Percentiles rank a stretch among this genome's conserved stretches.
Evolutionary conservation across 31 red algal genomes (phyloP).

Genomic region (Porphyra umbilicalis): DNA sequence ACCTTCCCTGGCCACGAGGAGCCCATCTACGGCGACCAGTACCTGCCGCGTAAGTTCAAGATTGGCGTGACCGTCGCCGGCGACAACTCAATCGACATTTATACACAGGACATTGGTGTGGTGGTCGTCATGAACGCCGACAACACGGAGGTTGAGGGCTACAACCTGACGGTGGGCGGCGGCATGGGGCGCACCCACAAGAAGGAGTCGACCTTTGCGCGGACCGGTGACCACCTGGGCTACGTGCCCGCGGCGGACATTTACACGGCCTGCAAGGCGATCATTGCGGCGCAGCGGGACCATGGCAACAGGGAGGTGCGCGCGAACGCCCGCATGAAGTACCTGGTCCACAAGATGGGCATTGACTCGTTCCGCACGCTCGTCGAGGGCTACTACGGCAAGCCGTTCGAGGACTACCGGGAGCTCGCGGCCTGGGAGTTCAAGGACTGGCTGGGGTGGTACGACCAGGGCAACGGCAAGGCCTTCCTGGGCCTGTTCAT

Average conservation of each 20-base stretch:
- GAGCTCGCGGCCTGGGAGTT: slow-evolving; percentile 76
- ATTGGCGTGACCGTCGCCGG: slow-evolving; percentile 98
- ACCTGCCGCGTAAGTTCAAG: slow-evolving; percentile 98
- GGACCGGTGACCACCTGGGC: slow-evolving; percentile 86
- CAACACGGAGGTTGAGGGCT: slow-evolving; percentile 58
- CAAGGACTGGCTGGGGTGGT: slow-evolving; percentile 96
- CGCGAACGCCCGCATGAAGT: slow-evolving; percentile 95
- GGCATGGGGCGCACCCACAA: slow-evolving; percentile 92
- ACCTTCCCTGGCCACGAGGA: slow-evolving; percentile 62
- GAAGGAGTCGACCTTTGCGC: slow-evolving; percentile 92
- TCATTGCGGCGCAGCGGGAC: slow-evolving; percentile 92
- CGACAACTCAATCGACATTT: slow-evolving; percentile 94
- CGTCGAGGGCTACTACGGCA: slow-evolving; percentile 83
- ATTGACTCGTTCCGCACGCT: slow-evolving; percentile 83
- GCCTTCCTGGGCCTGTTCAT: slow-evolving; percentile 84
- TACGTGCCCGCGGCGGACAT: slow-evolving; percentile 73
- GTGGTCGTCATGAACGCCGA: slow-evolving; percentile 61
- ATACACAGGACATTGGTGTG: slow-evolving; percentile 97
- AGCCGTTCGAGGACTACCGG: slow-evolving; percentile 57
- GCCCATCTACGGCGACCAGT: slow-evolving; percentile 91
- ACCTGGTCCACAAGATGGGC: slow-evolving; percentile 83
- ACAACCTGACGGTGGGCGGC: slow-evolving; percentile 91
- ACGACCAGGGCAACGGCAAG: slow-evolving; percentile 94
- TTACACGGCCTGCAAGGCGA: slow-evolving; percentile 83
- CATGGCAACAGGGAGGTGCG: slow-evolving; percentile 93